A percentile compares a stretch with the other conserved stretches of the same genome.
phyloP scores from a whole-genome alignment of 2,329 filamentous ascomycete species.

The Coleophoma cylindrospora region DNA sequence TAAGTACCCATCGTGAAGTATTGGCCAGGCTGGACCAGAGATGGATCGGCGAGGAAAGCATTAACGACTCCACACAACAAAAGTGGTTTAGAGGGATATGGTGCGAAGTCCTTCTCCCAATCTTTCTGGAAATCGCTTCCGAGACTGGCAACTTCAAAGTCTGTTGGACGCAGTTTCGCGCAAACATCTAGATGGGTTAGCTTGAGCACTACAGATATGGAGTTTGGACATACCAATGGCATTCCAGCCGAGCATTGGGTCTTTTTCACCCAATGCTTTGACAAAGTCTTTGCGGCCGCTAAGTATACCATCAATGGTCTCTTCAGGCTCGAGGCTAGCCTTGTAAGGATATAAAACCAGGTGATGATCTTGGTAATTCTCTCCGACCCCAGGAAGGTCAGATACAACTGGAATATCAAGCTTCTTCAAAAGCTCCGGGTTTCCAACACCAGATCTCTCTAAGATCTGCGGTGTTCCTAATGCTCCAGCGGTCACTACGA shows the following conservation, averaged over 20 bases:
- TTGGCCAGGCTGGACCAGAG: conserved; percentile 33
- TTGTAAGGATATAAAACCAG: conserved; percentile 48
- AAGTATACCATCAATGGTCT: conserved; percentile 50
- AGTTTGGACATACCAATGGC: conserved; percentile 29
- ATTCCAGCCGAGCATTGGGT: conserved; percentile 52
- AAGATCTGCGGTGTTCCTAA: conserved; percentile 39
- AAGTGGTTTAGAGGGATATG: conserved; percentile 20
- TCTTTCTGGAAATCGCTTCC: conserved; percentile 46
- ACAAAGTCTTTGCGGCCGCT: conserved; percentile 40
- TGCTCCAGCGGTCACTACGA: conserved; percentile 38
- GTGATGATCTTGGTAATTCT: conserved; percentile 52
- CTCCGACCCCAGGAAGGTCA: conserved; percentile 46
- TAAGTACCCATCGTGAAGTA: conserved; percentile 49
- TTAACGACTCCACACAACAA: conserved; percentile 49
- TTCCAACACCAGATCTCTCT: conserved; percentile 59
- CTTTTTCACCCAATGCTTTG: conserved; percentile 39
- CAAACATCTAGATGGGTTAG: conserved; percentile 36
- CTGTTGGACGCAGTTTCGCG: conserved; percentile 50
- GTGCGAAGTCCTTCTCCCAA: conserved; percentile 51
- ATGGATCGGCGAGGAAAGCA: conserved; percentile 38
- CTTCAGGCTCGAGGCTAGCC: conserved; percentile 34
- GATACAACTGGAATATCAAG: conserved; percentile 40
- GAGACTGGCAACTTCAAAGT: conserved; percentile 46
- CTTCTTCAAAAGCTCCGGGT: conserved; percentile 39
- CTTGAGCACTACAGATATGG: not conserved